Conservation (phyloP, 129 eudicot genomes). For the Sambucus nigra region DNA sequence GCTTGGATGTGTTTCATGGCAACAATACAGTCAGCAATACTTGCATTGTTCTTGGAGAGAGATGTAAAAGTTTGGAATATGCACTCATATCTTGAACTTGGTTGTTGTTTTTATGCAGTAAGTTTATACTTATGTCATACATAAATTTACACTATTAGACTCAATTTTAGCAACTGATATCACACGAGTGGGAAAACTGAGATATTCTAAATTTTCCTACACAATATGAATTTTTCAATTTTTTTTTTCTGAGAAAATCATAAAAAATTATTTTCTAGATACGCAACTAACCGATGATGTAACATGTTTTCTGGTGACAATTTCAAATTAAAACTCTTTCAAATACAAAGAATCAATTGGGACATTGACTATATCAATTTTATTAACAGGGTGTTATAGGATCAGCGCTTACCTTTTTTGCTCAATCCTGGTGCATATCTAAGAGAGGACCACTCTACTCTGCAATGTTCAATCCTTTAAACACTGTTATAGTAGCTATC, state of each 20-base stretch:
- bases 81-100: conserved; percentile 39
- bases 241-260: too few relatives aligned
- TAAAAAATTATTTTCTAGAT: too few relatives aligned
- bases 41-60: conserved; percentile 43
- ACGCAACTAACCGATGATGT: too few relatives aligned
- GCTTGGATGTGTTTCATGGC: conserved; percentile 75
- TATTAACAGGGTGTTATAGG: conserved; percentile 45
- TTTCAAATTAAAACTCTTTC: too few relatives aligned
- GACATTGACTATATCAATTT: background rate
- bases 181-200: background rate
- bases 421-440: conserved; percentile 76
- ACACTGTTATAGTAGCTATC: conserved; percentile 61
- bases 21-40: conserved; percentile 46
- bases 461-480: conserved; percentile 77
- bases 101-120: conserved; percentile 53
- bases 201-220: too few relatives aligned
- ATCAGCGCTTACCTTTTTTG: conserved; percentile 64
- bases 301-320: too few relatives aligned
- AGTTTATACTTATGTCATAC: conserved; percentile 5
- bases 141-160: too few relatives aligned
- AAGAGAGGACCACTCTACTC: conserved; percentile 76
- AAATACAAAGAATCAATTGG: too few relatives aligned
- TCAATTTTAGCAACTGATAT: too few relatives aligned
- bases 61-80: conserved; percentile 53
- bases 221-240: too few relatives aligned